Evolutionary conservation across 345 rosid genomes (phyloP), one percentile per base, ranked within the genome.

Genomic region (Luvunga scandens): DNA sequence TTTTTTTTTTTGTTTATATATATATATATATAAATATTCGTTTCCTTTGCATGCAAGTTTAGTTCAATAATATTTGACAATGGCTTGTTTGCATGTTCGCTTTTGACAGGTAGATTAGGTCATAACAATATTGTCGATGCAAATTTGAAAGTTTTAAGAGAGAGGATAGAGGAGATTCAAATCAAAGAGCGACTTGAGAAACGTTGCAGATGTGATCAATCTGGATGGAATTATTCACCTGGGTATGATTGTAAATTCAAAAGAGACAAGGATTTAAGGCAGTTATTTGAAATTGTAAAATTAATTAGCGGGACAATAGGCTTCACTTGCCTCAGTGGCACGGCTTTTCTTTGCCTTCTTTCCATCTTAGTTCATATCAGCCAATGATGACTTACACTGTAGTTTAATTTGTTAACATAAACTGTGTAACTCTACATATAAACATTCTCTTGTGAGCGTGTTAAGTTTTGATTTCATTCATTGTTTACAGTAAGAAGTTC

Each of bases 141-240:
- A 6, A 83, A 81, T 83, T 50, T 89, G 85, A 82, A 79, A 4
- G 75, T 84, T 28, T 66, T 90, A n/a, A 89, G 74, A 80, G 87
- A 83, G 75, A 87, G 91, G 73, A 86, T 89, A 22, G 83, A 83
- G 45, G 72, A 84, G 50, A 77, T 84, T 56, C 84, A 81, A 86
- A 76, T 75, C 22, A 90, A 86, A 82, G 91, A 90, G 88, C 81
- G 82, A 71, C 78, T 87, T 2, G 88, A 83, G 86, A 87, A 86
- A 76, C 86, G 90, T 56, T 87, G 87, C 76, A 83, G 78, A 75
- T 53, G 81, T 57, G 82, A 82, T 53, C 57, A 53, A 50, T 0
- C 80, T 60, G 94, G 94, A 2, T 86, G 91, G 91, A 86, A 85
- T 65, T 81, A 86, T 64, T 75, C 81, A 38, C 13, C 81, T 60